phyloP scores from a whole-genome alignment of 768 basidiomycete genomes.

The Hydnum rufescens region DNA sequence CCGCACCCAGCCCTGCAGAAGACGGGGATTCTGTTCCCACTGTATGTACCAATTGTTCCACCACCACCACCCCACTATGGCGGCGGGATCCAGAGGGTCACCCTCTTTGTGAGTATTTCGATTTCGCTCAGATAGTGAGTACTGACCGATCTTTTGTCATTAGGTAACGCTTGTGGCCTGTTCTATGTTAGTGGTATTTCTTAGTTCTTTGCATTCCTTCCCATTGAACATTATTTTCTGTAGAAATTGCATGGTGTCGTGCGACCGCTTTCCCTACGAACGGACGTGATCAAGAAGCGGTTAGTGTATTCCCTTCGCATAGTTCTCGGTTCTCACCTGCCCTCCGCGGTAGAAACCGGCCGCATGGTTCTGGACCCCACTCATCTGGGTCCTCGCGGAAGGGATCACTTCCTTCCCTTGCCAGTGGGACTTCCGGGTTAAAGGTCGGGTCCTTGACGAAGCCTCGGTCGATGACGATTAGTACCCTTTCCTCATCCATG shows the following conservation, averaged over 20 bases:
- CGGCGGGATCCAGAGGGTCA: slow-evolving; percentile 83
- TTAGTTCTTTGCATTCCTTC: too few relatives aligned
- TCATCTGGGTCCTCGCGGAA: background rate
- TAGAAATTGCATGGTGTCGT: slow-evolving; percentile 95
- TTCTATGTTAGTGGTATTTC: slow-evolving; percentile 58
- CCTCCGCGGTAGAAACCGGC: background rate
- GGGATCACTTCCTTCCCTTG: background rate
- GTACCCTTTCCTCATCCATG: background rate
- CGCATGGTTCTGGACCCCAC: background rate
- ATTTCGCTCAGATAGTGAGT: background rate
- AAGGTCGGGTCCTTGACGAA: background rate
- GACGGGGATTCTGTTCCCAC: slow-evolving; percentile 46
- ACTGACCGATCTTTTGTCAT: background rate
- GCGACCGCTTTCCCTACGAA: slow-evolving; percentile 84
- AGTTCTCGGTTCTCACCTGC: background rate
- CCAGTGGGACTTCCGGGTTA: background rate
- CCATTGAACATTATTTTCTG: background rate
- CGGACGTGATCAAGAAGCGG: slow-evolving; percentile 96
- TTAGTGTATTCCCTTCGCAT: slow-evolving; percentile 16
- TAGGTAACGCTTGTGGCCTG: slow-evolving; percentile 80
- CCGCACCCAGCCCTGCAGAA: slow-evolving; percentile 7
- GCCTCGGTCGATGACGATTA: background rate
- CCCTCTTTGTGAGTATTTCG: slow-evolving; percentile 49
- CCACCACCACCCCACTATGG: slow-evolving; percentile 89
- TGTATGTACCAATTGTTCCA: slow-evolving; percentile 85